These are phyloP conservation scores for Lactarius tabidus DNA, from an alignment of 768 basidiomycete species.

Conservation along the genomic window DNA sequence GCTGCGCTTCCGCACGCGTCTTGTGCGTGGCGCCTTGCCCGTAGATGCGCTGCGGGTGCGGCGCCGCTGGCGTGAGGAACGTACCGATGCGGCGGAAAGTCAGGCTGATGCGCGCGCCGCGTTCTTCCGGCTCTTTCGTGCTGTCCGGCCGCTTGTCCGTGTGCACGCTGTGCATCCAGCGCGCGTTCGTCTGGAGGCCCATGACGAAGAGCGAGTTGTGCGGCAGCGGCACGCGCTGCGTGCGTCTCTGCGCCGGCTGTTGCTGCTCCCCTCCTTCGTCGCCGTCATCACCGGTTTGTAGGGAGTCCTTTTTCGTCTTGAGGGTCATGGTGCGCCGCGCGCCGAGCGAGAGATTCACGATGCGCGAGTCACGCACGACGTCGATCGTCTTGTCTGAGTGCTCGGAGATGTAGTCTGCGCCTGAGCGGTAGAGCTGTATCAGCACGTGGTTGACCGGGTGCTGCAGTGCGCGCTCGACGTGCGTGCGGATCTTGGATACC, in stretches of 20 bases:
- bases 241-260: slow-evolving; percentile 10
- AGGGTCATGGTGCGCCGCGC: slow-evolving; percentile 75
- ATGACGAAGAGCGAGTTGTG: slow-evolving; percentile 83
- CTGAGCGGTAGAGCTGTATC: slow-evolving; percentile 75
- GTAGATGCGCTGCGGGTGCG: slow-evolving; percentile 50
- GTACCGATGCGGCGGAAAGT: slow-evolving; percentile 80
- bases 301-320: slow-evolving; percentile 53
- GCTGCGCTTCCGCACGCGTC: slow-evolving; percentile 46
- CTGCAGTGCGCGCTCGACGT: slow-evolving; percentile 52
- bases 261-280: not conserved
- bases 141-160: slow-evolving; percentile 63
- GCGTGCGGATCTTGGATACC: slow-evolving; percentile 57
- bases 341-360: slow-evolving; percentile 79
- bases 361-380: slow-evolving; percentile 64
- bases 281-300: not conserved
- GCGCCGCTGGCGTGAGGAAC: slow-evolving; percentile 45
- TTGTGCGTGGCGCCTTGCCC: slow-evolving; percentile 73
- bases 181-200: slow-evolving; percentile 65
- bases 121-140: slow-evolving; percentile 54
- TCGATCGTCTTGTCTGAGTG: slow-evolving; percentile 88
- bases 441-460: slow-evolving; percentile 82
- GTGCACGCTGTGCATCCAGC: slow-evolving; percentile 74
- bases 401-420: slow-evolving; percentile 79
- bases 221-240: slow-evolving; percentile 66
- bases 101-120: slow-evolving; percentile 71